A percentile compares a stretch with the other conserved stretches of the same genome.
Conservation (phyloP, 306 rosid species). For the Dicorynia guianensis region DNA sequence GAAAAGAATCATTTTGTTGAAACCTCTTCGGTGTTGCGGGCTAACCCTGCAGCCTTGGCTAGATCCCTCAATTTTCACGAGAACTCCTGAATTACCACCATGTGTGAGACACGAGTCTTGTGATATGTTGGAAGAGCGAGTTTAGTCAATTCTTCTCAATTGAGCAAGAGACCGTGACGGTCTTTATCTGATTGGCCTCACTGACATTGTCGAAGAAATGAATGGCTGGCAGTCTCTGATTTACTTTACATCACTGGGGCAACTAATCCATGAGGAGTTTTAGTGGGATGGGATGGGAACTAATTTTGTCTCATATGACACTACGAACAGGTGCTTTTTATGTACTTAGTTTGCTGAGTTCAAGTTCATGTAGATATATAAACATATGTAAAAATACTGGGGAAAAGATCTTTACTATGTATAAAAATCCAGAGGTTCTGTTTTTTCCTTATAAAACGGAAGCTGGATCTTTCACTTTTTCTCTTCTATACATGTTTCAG, state of each 20-base stretch:
- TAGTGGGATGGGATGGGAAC: constrained; percentile 43
- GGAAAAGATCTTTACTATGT: constrained; percentile 27
- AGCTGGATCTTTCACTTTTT: neutral
- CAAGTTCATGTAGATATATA: constrained; percentile 49
- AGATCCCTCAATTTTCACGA: constrained; percentile 88
- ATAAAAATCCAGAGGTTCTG: constrained; percentile 34
- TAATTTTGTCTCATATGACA: constrained; percentile 51
- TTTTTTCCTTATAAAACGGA: neutral
- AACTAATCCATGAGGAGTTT: constrained; percentile 51
- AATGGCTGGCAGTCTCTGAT: constrained; percentile 42
- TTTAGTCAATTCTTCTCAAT: constrained; percentile 27
- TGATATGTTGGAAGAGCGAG: constrained; percentile 6
- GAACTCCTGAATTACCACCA: constrained; percentile 44
- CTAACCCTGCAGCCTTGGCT: constrained; percentile 94
- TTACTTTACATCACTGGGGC: constrained; percentile 33
- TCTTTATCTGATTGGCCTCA: constrained; percentile 35
- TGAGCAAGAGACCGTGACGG: constrained; percentile 45
- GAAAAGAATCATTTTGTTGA: constrained; percentile 58
- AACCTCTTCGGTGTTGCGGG: constrained; percentile 60
- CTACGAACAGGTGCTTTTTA: constrained; percentile 42
- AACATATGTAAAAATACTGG: constrained; percentile 48
- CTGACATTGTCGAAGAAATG: constrained; percentile 33
- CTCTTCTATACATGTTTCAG: neutral
- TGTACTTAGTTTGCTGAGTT: constrained; percentile 52
- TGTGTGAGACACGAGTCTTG: neutral